Base-by-base conservation (phyloP, 345 rosid species). In the Boechera stricta region DNA sequence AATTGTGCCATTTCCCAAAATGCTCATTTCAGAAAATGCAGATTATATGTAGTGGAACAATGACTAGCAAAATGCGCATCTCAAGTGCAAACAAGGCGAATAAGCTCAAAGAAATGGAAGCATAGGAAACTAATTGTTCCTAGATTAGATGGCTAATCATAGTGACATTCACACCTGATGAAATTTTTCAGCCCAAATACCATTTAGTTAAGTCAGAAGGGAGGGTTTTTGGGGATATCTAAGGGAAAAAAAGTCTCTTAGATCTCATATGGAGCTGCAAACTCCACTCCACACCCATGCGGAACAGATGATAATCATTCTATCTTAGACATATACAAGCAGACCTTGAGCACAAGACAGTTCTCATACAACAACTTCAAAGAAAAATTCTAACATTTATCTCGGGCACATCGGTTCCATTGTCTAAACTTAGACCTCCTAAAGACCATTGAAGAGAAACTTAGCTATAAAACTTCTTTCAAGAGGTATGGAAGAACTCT, bases 1-100 rank as follows among this genome's bases (percentile, higher is more conserved):
- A 16, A 49, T 72, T 60, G 39, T n/a, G 48, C 68, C 58, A 48
- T 72, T 51, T 36, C 56, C 57, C 15, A 31, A 44, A 55, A 29
- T 28, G 5, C 54, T 56, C 35, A 71, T 12, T 61, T 24, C 10
- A 48, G 59, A 49, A 51, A 32, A 31, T 32, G 65, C 65, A 42
- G 44, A 70, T 48, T 48, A 44, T 48, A 48, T 16, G 57, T 32
- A 53, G 61, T 28, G 15, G 13, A 52, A 16, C 31, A 48, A 33
- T 66, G 35, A 58, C 35, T 32, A 39, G 59, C 33, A 48, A 61
- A 60, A 64, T 55, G 35, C n/a, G 21, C 36, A 44, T 31, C 45
- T 29, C 62, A 41, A 39, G 35, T 38, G 58, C 8, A 69, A 69
- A 39, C 63, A 55, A 13, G 62, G 26, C 38, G 26, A 69, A 55